phyloP scores from a whole-genome alignment of 1,284 basidiomycete species.

The Tilletia indica region DNA sequence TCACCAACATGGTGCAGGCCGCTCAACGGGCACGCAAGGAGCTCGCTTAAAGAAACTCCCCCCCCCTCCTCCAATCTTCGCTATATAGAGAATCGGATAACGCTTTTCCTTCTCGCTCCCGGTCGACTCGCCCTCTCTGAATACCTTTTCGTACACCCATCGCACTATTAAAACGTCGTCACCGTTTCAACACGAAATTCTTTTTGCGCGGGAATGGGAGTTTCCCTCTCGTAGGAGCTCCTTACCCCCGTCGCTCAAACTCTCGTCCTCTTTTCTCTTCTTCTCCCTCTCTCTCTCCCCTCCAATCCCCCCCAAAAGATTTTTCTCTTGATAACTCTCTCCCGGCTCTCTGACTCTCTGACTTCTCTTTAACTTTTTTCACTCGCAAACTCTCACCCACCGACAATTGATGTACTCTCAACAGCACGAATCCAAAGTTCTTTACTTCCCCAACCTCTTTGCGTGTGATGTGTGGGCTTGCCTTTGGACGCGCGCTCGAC shows the following conservation, averaged over 20 bases:
- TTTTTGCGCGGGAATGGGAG: too few relatives aligned
- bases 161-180: background rate
- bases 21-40: slow-evolving; percentile 77
- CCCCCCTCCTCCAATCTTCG: background rate
- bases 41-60: slow-evolving; percentile 33
- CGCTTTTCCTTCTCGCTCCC: background rate
- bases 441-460: background rate
- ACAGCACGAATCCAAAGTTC: slow-evolving; percentile 12
- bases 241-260: too few relatives aligned
- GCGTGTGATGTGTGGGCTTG: too few relatives aligned
- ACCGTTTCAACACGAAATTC: background rate
- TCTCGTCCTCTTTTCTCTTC: background rate
- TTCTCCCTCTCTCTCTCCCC: background rate
- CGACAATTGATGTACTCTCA: slow-evolving; percentile 8
- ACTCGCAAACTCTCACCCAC: background rate
- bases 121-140: background rate
- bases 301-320: too few relatives aligned
- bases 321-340: too few relatives aligned
- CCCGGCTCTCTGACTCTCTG: background rate
- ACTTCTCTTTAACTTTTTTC: background rate
- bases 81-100: background rate
- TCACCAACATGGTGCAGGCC: slow-evolving; percentile 59
- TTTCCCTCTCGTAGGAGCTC: too few relatives aligned
- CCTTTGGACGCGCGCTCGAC: too few relatives aligned
- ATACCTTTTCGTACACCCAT: background rate